Evolutionary conservation across 2,329 filamentous ascomycete genomes (phyloP).

Genomic region (Aspergillus amoenus): DNA sequence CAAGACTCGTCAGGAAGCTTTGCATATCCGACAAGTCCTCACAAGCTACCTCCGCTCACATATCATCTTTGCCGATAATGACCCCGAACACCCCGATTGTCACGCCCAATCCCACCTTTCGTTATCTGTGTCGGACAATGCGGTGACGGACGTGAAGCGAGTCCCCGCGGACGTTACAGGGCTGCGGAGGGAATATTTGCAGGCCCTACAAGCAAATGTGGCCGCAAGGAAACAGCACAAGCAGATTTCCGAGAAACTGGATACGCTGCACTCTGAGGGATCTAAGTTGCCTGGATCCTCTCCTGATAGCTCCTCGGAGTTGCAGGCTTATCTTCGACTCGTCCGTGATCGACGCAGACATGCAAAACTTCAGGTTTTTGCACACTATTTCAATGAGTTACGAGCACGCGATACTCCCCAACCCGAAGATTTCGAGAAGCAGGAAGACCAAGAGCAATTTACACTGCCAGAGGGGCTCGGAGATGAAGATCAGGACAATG

Average conservation of each 20-base stretch:
- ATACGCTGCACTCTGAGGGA: conserved; percentile 25
- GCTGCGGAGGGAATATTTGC: conserved; percentile 45
- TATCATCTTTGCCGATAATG: conserved; percentile 32
- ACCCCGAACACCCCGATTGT: conserved; percentile 19
- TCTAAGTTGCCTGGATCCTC: conserved; percentile 17
- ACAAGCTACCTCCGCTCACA: conserved; percentile 40
- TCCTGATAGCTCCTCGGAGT: conserved; percentile 24
- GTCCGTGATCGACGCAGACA: conserved; percentile 48
- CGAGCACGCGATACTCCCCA: conserved; percentile 26
- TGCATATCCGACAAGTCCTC: conserved; percentile 40
- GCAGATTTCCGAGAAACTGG: conserved; percentile 32
- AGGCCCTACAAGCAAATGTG: conserved; percentile 45
- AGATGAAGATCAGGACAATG: conserved; percentile 10
- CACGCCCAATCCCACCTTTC: conserved; percentile 33
- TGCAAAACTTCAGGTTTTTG: conserved; percentile 48
- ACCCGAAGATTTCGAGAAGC: conserved; percentile 23
- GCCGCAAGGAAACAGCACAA: conserved; percentile 41
- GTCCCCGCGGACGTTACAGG: conserved; percentile 43
- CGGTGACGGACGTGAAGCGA: conserved; percentile 32
- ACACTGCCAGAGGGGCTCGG: conserved; percentile 19
- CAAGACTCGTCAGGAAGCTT: conserved; percentile 38
- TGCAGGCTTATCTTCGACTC: conserved; percentile 45
- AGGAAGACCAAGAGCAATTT: conserved; percentile 16
- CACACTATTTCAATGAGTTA: conserved; percentile 46
- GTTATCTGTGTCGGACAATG: conserved; percentile 34